Evolutionary conservation across 305 asterid species (phyloP).

Genomic region (Solanum hybrid): DNA sequence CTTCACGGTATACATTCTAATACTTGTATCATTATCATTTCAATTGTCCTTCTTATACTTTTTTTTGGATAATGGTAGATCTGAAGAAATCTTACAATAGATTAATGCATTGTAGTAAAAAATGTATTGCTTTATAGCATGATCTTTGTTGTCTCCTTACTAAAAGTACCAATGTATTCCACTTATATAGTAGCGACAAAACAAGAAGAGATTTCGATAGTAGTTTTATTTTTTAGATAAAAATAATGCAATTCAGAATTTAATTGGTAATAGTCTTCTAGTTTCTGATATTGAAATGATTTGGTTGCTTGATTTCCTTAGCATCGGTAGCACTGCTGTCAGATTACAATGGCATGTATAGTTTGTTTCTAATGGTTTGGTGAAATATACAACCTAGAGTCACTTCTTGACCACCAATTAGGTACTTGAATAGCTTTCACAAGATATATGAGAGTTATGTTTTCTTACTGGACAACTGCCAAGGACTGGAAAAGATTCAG

Average conservation of each 20-base stretch:
- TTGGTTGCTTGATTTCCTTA: not conserved
- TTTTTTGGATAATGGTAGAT: not conserved
- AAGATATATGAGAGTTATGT: not conserved
- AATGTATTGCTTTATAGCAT: not conserved
- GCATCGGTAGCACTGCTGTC: not conserved
- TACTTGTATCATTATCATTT: not conserved
- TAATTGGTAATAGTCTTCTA: not conserved
- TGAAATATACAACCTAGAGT: not conserved
- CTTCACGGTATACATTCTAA: constrained; percentile 5
- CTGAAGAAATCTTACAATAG: not conserved
- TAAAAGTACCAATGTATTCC: not conserved
- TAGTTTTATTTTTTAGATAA: not conserved
- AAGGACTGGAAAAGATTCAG: not conserved
- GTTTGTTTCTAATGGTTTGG: not conserved
- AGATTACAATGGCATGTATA: not conserved
- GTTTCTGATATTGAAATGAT: not conserved
- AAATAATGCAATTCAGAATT: not conserved
- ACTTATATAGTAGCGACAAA: not conserved
- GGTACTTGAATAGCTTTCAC: not conserved
- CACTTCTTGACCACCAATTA: not conserved
- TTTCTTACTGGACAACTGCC: not conserved
- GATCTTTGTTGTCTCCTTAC: not conserved
- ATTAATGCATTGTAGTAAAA: not conserved
- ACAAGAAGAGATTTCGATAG: not conserved
- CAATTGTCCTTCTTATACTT: not conserved